phyloP scores from a whole-genome alignment of 768 basidiomycete species.

The Podaxis sp. region DNA sequence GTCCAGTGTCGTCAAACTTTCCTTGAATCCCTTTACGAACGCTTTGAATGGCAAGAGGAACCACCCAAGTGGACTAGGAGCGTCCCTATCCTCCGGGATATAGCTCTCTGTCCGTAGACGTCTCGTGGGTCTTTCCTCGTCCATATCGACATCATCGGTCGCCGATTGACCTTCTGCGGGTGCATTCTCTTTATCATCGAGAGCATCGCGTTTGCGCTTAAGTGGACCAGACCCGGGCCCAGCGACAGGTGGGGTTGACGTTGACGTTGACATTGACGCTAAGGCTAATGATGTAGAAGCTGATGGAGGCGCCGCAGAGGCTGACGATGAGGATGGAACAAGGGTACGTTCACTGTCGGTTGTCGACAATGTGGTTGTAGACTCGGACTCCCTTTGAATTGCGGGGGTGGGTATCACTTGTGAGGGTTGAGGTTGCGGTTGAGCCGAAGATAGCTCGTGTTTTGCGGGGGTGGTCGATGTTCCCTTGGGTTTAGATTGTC shows the following conservation, averaged over 20 bases:
- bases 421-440: not conserved
- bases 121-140: slow-evolving; percentile 39
- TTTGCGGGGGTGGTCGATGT: not conserved
- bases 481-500: not conserved
- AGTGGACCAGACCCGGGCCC: slow-evolving; percentile 15
- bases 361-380: not conserved
- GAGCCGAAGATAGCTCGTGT: not conserved
- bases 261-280: slow-evolving; percentile 30
- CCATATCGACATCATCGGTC: not conserved
- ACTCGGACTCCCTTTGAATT: not conserved
- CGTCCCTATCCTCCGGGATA: slow-evolving; percentile 37
- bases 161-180: slow-evolving; percentile 16
- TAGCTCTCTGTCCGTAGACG: slow-evolving; percentile 51
- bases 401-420: not conserved
- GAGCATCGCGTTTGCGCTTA: slow-evolving; percentile 42
- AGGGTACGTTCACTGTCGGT: slow-evolving; percentile 8
- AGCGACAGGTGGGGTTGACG: slow-evolving; percentile 30
- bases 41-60: slow-evolving; percentile 58
- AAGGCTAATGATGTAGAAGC: slow-evolving; percentile 21
- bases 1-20: slow-evolving; percentile 36
- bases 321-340: slow-evolving; percentile 9
- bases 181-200: slow-evolving; percentile 32
- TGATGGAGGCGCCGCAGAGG: not conserved
- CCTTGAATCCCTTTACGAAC: slow-evolving; percentile 65
- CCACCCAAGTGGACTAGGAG: slow-evolving; percentile 51